Conservation (phyloP, 1,139 yeast genomes). For the Debaryomyces fabryi region DNA sequence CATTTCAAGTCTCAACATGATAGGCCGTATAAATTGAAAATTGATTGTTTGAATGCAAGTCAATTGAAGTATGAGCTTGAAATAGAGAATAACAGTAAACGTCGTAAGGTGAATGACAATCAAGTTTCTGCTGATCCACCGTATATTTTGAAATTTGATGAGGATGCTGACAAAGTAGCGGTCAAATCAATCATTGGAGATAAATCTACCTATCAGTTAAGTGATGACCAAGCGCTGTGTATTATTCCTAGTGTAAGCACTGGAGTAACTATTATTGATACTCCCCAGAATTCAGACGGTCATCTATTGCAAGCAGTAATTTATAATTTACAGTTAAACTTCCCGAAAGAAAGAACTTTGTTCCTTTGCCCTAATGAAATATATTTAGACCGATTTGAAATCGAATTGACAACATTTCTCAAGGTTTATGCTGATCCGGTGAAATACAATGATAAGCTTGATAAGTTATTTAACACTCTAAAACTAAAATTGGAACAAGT, state of each 20-base stretch:
- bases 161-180: conserved; percentile 63
- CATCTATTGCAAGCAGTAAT: conserved; percentile 14
- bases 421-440: not conserved
- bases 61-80: conserved; percentile 2
- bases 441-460: not conserved
- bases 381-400: conserved; percentile 2
- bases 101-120: conserved; percentile 3
- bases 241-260: conserved; percentile 9
- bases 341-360: conserved; percentile 33
- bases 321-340: conserved; percentile 23
- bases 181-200: conserved; percentile 81
- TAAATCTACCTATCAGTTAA: not conserved
- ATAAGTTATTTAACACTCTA: not conserved
- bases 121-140: not conserved
- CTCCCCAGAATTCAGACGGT: conserved; percentile 14
- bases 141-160: not conserved
- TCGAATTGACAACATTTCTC: not conserved
- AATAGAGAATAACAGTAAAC: not conserved
- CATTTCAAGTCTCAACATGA: conserved; percentile 13
- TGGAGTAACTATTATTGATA: conserved; percentile 14
- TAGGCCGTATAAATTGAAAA: conserved; percentile 9
- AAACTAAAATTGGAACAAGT: conserved; percentile 26
- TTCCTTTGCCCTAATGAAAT: conserved; percentile 28
- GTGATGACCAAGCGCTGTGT: conserved; percentile 1
- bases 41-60: not conserved